Percentiles rank a stretch among this genome's conserved stretches.
phyloP scores from a whole-genome alignment of 1,284 basidiomycete species.

The Puccinia polysora region DNA sequence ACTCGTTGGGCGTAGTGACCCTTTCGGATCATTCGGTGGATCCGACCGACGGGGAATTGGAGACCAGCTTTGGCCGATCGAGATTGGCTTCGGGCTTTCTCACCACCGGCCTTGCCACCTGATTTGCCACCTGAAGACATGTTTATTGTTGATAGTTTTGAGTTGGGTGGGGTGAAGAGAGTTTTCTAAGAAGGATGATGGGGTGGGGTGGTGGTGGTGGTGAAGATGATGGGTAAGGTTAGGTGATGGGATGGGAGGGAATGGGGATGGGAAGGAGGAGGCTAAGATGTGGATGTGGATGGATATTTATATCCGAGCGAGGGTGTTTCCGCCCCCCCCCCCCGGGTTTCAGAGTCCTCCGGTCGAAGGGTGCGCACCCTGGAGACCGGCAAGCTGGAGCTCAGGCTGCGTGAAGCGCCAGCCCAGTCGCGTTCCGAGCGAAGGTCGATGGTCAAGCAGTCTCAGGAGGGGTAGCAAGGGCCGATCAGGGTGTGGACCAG shows the following conservation, averaged over 20 bases:
- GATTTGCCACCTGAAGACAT: slow-evolving; percentile 37
- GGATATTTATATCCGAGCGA: not conserved
- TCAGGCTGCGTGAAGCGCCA: too few relatives aligned
- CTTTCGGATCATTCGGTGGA: slow-evolving; percentile 77
- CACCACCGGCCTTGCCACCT: slow-evolving; percentile 43
- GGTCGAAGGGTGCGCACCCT: too few relatives aligned
- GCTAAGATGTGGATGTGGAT: not conserved
- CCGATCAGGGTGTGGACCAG: too few relatives aligned
- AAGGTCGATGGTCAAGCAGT: too few relatives aligned
- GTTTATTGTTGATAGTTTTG: not conserved
- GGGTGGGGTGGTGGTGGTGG: not conserved
- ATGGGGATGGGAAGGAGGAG: not conserved
- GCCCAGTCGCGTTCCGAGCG: too few relatives aligned
- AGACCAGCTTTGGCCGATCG: slow-evolving; percentile 77
- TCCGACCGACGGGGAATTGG: slow-evolving; percentile 79
- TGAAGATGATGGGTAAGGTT: not conserved
- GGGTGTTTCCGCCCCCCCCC: too few relatives aligned
- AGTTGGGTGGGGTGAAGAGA: not conserved
- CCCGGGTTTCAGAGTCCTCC: too few relatives aligned
- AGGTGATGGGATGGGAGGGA: not conserved
- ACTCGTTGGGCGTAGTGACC: slow-evolving; percentile 77
- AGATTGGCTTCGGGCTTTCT: slow-evolving; percentile 54
- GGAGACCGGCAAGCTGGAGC: too few relatives aligned
- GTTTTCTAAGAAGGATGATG: too few relatives aligned
- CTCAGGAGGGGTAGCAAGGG: too few relatives aligned